Base-by-base conservation (phyloP, 129 eudicot genomes). In the Lactuca saligna region DNA sequence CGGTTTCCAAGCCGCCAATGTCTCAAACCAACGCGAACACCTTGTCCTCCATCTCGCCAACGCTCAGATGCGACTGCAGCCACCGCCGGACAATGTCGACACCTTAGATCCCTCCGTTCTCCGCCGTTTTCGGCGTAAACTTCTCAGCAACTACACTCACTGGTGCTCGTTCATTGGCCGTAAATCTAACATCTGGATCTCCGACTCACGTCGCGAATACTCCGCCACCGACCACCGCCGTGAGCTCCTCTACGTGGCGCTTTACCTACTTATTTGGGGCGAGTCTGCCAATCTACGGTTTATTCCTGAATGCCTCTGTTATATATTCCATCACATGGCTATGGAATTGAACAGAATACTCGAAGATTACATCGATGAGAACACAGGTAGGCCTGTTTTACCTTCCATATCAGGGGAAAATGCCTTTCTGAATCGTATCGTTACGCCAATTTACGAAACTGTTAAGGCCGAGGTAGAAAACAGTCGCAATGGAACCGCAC, bases 181-280 rank as follows among this genome's bases (percentile, higher is more conserved):
- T 2, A 82, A 79, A 63, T 77, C 94, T 9, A 88, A 82, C 57
- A 53, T 91, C 39, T 91, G 93, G 96, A 72, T 91, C 42, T 71
- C 88, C 8, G 95, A 81, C 20, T 51, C 62, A 20, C 76, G 77
- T 12, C 81, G 89, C 0, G 71, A 72, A 32, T 48, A 55, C 54
- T 25, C 80, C 8, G 60, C 73, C 63, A 41, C 85, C n/a, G 96
- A 84, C 46, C 67, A 74, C 54, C 81, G 94, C 49, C 83, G 96
- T 0, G 96, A 91, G 82, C 81, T 91, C 7, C 65, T 91, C 17
- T 91, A 91, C 39, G 88, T 84, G 0, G 75, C 85, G 1, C 74
- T 91, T 1, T 91, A 83, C 54, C 63, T 91, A 8, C 79, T 91
- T 0, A 88, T 91, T 14, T 91, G 97, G 97, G 97, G 97, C 14